Evolutionary conservation across 225 moss, liverwort and hornwort species (phyloP).

Genomic region (Physcomitrellopsis africana): DNA sequence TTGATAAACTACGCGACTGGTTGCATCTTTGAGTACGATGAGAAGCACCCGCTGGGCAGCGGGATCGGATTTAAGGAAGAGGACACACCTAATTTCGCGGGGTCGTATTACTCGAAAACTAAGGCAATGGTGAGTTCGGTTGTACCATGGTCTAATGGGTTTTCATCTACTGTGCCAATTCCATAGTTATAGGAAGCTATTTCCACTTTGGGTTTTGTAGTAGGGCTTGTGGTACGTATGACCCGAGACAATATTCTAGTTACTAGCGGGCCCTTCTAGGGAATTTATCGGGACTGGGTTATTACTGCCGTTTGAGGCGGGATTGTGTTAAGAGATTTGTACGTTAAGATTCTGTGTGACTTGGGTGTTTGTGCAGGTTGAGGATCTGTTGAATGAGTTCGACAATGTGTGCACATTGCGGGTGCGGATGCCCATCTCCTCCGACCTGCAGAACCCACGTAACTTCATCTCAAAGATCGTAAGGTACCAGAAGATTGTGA

Average conservation of each 20-base stretch:
- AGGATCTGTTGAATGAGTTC: conserved; percentile 64
- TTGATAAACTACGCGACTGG: conserved; percentile 66
- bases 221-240: too few relatives aligned
- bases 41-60: conserved; percentile 44
- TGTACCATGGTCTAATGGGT: too few relatives aligned
- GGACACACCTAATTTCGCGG: conserved; percentile 62
- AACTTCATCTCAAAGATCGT: conserved; percentile 72
- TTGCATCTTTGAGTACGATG: conserved; percentile 76
- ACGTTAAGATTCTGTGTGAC: not conserved
- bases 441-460: conserved; percentile 59
- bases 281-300: too few relatives aligned
- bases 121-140: conserved; percentile 61
- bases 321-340: too few relatives aligned
- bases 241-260: too few relatives aligned
- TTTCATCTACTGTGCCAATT: not conserved
- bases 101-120: conserved; percentile 70
- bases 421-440: conserved; percentile 72
- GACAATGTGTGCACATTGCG: conserved; percentile 71
- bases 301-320: too few relatives aligned
- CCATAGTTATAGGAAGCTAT: too few relatives aligned
- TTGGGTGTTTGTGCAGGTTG: conserved; percentile 38
- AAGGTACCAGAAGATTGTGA: conserved; percentile 63
- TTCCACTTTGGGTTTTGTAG: too few relatives aligned
- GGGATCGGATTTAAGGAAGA: conserved; percentile 70
- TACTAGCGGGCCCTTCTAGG: too few relatives aligned